Evolutionary conservation across 2,329 filamentous ascomycete genomes (phyloP), one percentile per base, ranked within the genome.

Genomic region (Colletotrichum acutatum): DNA sequence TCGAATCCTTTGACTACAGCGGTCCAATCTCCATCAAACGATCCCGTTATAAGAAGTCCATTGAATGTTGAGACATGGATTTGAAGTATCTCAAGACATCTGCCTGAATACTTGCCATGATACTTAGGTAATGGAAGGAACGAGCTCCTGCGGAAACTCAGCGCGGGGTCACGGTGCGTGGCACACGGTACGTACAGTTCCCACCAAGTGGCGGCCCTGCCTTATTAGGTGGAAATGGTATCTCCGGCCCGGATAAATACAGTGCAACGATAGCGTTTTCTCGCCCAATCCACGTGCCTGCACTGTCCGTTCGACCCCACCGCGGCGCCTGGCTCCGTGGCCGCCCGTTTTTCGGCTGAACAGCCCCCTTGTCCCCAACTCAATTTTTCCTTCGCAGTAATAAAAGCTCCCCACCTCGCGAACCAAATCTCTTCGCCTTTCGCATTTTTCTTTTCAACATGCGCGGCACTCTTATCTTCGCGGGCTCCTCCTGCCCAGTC

Each of bases 401-500:
- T 74, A 68, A 76, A 78, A 78, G 76, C 76, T 79, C 77, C 77
- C 66, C 68, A 67, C 67, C 70, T 67, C 74, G 60, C 67, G 76
- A 76, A 76, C 77, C 74, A 57, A 72, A 68, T 53, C 76, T 74
- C 72, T 74, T 77, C 75, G 71, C 68, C 74, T 74, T 76, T 77
- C 74, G 75, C 76, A 79, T 67, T 49, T 66, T 61, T 69, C 66
- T 66, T 60, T 71, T 14, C 79, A 83, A 79, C 77, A 92, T 92
- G 90, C 87, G 90, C 79, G 91, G 91, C 80, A 92, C 90, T 68
- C 85, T 92, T 78, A 90, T 93, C 77, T 93, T 93, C 80, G 87
- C 90, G 78, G 91, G 91, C 84, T 90, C 89, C 74, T 92, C 90
- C 66, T 92, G 90, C 85, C 90, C 90, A 74, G 86, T 84, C 74